Evolutionary conservation across 2,329 filamentous ascomycete species (phyloP), one percentile per base, ranked within the genome.

Genomic region (Ceratocystis diversiconidia): DNA sequence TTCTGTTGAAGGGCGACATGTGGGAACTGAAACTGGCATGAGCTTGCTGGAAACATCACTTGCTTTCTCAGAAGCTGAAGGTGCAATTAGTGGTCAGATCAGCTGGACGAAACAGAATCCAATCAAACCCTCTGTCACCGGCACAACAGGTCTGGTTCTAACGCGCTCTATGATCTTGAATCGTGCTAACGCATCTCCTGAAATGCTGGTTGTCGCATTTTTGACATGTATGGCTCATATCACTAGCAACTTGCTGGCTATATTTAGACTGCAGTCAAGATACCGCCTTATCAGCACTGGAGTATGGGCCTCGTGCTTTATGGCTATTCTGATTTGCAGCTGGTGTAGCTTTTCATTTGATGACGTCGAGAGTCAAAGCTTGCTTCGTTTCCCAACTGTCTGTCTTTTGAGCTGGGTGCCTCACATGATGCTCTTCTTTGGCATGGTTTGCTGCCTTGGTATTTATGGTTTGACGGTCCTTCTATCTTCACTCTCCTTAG

Each of bases 341-440:
- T 84, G 90, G 43, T 72, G 84, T 32, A 79, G 78, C 7, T 86
- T 83, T 68, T 83, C 83, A 5, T 71, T 84, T 17, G 82, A 86
- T 41, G 83, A 89, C 67, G 74, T 85, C 4, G 73, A 77, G 0
- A 77, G 77, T 25, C 82, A 85, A 71, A 87, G 89, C 3, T 79
- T 96, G 10, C 79, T 96, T 52, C 84, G 90, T 68, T 96, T 95
- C 69, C 94, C 94, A 2, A 96, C 92, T 0, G 91, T 97, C 50
- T 96, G 90, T 71, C 91, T 97, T 67, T 88, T 97, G 36, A 90
- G 92, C 0, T 96, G 97, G 73, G 88, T 97, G 44, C 94, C 94
- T 1, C 92, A 97, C 74, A 80, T 97, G n/a, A 78, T 96, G 28
- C 89, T 97, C 12, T 76, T 97, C 1, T 71, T 82, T 6, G 94